These are phyloP conservation scores for Saitozyma podzolica DNA, from an alignment of 768 basidiomycete species.

Conservation along the genomic window DNA sequence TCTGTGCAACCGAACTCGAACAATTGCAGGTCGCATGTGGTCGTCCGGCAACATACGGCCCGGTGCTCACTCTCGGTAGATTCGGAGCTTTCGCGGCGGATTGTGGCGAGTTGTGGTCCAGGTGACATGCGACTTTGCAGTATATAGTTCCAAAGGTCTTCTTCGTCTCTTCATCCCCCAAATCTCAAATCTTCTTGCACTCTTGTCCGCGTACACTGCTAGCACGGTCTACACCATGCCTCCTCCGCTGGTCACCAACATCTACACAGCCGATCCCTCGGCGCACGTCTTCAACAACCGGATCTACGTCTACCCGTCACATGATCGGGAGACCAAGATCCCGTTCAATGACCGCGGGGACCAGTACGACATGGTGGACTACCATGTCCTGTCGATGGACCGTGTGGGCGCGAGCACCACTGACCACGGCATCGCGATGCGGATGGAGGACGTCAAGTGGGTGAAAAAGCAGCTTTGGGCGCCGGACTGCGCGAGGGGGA, in stretches of 20 bases:
- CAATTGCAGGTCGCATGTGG: no score
- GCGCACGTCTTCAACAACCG: conserved; percentile 32
- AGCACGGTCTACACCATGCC: background rate
- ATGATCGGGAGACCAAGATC: conserved; percentile 32
- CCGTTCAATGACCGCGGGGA: conserved; percentile 32
- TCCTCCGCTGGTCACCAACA: conserved; percentile 24
- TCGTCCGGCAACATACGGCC: no score
- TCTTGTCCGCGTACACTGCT: no score
- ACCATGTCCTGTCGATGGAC: conserved; percentile 33
- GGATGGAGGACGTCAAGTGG: conserved; percentile 26
- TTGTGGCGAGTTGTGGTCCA: no score
- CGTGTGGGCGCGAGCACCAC: conserved; percentile 19
- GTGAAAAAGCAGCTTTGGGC: conserved; percentile 36
- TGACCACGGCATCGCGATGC: conserved; percentile 32
- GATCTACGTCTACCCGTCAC: conserved; percentile 34
- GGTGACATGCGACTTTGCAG: no score
- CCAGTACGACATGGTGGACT: conserved; percentile 38
- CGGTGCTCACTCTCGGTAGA: no score
- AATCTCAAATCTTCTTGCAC: no score
- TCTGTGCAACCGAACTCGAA: no score
- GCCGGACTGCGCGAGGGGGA: conserved; percentile 23
- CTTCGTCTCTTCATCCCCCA: no score
- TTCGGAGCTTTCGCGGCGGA: no score
- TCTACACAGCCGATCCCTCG: conserved; percentile 35
- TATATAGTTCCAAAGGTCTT: no score